Conservation (phyloP, 225 moss, liverwort and hornwort genomes). For the Thuidium tamariscinum region DNA sequence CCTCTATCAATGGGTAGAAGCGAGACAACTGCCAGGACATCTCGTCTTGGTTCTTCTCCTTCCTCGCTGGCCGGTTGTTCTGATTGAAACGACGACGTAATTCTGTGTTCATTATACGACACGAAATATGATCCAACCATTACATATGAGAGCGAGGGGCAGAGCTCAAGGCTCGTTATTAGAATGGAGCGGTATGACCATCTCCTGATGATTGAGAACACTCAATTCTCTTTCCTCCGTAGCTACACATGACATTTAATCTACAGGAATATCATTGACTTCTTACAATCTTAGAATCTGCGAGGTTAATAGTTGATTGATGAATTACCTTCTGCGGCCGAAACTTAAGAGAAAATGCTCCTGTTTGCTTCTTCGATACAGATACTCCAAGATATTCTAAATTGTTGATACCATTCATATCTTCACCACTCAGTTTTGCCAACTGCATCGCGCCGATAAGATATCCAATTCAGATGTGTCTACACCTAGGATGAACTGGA, state of each 20-base stretch:
- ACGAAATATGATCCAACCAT: neutral
- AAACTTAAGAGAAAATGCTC: conserved; percentile 65
- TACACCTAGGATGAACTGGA: neutral
- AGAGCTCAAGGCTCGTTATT: neutral
- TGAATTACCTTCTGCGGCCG: conserved; percentile 67
- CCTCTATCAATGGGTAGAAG: conserved; percentile 92
- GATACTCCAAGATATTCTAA: conserved; percentile 84
- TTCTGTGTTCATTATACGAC: neutral
- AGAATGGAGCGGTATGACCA: neutral
- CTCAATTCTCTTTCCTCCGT: neutral
- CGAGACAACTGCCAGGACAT: conserved; percentile 83
- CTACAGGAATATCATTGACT: neutral
- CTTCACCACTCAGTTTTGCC: conserved; percentile 78
- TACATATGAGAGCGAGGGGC: neutral
- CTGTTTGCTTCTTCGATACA: conserved; percentile 65
- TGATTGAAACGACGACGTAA: neutral
- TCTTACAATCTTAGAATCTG: neutral
- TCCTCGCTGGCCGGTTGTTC: conserved; percentile 56
- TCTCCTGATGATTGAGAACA: neutral
- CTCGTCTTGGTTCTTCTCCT: conserved; percentile 78
- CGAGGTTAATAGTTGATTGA: neutral
- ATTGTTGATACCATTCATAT: conserved; percentile 93
- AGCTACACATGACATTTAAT: neutral
- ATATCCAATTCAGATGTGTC: conserved; percentile 7
- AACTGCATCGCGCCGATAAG: conserved; percentile 40